Base-by-base conservation (phyloP, 192 early-diverging fungal genomes). In the Podila horticola region DNA sequence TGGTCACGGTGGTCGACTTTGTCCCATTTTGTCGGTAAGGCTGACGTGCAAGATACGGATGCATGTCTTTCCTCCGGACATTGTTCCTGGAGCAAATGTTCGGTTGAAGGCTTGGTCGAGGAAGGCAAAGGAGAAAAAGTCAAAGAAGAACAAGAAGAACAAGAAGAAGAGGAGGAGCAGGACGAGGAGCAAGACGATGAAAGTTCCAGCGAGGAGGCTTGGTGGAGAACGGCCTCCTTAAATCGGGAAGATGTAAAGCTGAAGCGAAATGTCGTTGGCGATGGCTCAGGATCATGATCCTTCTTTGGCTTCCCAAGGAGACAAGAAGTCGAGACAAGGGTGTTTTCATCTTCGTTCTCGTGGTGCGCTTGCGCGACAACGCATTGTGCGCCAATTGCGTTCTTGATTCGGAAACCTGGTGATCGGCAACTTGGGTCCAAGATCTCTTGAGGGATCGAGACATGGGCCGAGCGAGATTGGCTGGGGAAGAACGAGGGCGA, bases 231-330 rank as follows among this genome's bases (percentile, higher is more conserved):
- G 4, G 77, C 77, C 5, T 38, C 30, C 45, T 51, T 72, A 48
- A 81, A 81, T 22, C 77, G 58, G 30, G 72, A 71, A 33, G 77
- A 81, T 4, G 77, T 81, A 45, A 73, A 81, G 26, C 70, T 73
- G 67, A 81, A 81, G 30, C 67, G 59, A 20, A 67, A 51, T 8
- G 73, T 36, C 15, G 58, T 38, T 29, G 63, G 48, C 38, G 52
- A 24, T 55, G 52, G 24, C 52, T 45, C n/a, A 55, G 24, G 52
- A 0, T 24, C 52, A 24, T 45, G 13, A 12, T n/a, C n/a, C 19
- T 30, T 59, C 12, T 6, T 36, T 26, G 28, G 4, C 60, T 20
- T 22, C 49, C 52, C 36, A 26, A 29, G 58, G 55, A 26, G 69
- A 62, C 3, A 49, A 19, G 55, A 19, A 22, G 38, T 24, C 28